Percentiles rank a stretch among this genome's conserved stretches.
These are phyloP conservation scores for Rhodamnia rubescens DNA, from an alignment of 345 rosid species.

Conservation along the genomic window DNA sequence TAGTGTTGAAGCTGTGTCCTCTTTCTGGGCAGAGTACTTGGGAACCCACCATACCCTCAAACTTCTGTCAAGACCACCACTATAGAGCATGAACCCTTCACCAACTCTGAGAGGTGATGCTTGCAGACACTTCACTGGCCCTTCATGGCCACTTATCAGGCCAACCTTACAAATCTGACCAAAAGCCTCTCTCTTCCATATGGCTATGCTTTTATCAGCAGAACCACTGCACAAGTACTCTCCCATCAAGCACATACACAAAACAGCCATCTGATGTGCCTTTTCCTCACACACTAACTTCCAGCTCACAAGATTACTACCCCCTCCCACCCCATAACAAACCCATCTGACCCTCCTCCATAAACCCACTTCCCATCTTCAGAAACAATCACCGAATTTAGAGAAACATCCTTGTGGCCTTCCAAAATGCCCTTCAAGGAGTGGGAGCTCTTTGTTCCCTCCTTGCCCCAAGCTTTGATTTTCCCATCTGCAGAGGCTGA, in stretches of 20 bases:
- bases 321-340: conserved; percentile 75
- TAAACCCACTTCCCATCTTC: conserved; percentile 64
- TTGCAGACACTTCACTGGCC: conserved; percentile 89
- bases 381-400: conserved; percentile 61
- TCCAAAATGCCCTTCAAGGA: conserved; percentile 61
- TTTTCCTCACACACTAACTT: conserved; percentile 46
- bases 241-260: conserved; percentile 58
- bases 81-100: conserved; percentile 72
- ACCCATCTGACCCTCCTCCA: conserved; percentile 89
- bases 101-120: conserved; percentile 46
- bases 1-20: background rate
- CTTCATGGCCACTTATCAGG: conserved; percentile 62
- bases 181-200: conserved; percentile 59
- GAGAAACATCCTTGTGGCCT: conserved; percentile 63
- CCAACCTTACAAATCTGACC: conserved; percentile 42
- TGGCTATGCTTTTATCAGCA: conserved; percentile 75
- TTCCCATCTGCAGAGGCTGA: conserved; percentile 92
- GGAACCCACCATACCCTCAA: conserved; percentile 95
- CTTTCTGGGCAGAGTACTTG: conserved; percentile 1
- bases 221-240: conserved; percentile 74
- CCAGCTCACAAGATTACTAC: conserved; percentile 32
- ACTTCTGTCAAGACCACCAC: conserved; percentile 87
- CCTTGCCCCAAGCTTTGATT: conserved; percentile 75
- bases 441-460: conserved; percentile 45
- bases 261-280: conserved; percentile 68